Percentiles rank a stretch among this genome's conserved stretches.
Conservation (phyloP, 2,329 filamentous ascomycete species). For the Pseudogymnoascus sp. region DNA sequence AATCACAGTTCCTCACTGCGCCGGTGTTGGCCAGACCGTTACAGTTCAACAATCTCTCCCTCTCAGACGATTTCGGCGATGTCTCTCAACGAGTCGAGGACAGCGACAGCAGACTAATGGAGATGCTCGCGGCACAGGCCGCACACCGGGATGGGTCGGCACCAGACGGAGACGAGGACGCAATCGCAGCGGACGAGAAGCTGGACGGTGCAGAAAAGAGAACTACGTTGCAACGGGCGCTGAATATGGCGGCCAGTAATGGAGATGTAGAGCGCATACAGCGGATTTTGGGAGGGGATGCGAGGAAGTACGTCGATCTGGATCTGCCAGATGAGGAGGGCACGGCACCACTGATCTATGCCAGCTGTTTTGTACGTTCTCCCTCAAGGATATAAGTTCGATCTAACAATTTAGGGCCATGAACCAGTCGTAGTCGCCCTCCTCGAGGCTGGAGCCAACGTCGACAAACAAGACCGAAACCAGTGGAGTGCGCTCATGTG, state of each 20-base stretch:
- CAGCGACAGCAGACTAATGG: slow-evolving; percentile 81
- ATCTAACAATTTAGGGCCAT: slow-evolving; percentile 55
- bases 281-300: slow-evolving; percentile 65
- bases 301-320: slow-evolving; percentile 70
- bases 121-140: slow-evolving; percentile 94
- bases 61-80: slow-evolving; percentile 61
- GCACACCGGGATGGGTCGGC: slow-evolving; percentile 67
- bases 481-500: slow-evolving; percentile 98
- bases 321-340: slow-evolving; percentile 89
- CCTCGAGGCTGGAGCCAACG: slow-evolving; percentile 75
- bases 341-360: slow-evolving; percentile 93
- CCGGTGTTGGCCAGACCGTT: slow-evolving; percentile 78
- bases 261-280: slow-evolving; percentile 78
- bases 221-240: slow-evolving; percentile 71
- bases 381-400: background rate
- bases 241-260: slow-evolving; percentile 95
- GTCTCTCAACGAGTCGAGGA: slow-evolving; percentile 44
- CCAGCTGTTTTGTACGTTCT: slow-evolving; percentile 80
- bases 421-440: slow-evolving; percentile 79
- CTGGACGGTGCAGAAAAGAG: slow-evolving; percentile 71
- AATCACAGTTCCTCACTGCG: slow-evolving; percentile 89
- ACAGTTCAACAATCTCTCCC: slow-evolving; percentile 70
- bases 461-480: slow-evolving; percentile 91
- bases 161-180: slow-evolving; percentile 66
- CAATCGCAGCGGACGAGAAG: slow-evolving; percentile 65